Percentiles rank a stretch among this genome's conserved stretches.
phyloP scores from a whole-genome alignment of 768 basidiomycete species.

The Gloeostereum incarnatum region DNA sequence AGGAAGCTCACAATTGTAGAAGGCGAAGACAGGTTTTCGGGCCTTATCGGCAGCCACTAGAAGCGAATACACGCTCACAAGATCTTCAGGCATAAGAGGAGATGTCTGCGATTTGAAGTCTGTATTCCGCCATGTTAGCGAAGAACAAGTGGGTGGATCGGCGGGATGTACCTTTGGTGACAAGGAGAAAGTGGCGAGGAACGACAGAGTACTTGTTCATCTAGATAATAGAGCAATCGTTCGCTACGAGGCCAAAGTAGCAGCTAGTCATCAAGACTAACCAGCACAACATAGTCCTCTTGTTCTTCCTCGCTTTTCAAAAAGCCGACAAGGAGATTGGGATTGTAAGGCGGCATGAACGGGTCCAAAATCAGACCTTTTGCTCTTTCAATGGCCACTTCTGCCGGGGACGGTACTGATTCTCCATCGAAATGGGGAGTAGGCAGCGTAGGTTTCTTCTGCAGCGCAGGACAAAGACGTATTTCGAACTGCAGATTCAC shows the following conservation, averaged over 20 bases:
- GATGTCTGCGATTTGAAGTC: constrained; percentile 73
- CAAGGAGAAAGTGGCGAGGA: constrained; percentile 79
- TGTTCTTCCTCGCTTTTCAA: constrained; percentile 51
- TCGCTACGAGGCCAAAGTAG: background rate
- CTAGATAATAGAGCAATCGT: constrained; percentile 24
- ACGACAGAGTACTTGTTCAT: constrained; percentile 84
- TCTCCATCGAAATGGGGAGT: constrained; percentile 27
- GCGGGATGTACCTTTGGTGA: constrained; percentile 89
- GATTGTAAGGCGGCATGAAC: constrained; percentile 81
- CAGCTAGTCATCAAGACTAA: constrained; percentile 22
- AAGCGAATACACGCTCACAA: constrained; percentile 69
- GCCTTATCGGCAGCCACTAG: constrained; percentile 57
- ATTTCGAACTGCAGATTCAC: constrained; percentile 66
- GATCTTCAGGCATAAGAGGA: constrained; percentile 71
- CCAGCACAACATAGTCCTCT: constrained; percentile 61
- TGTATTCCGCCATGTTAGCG: constrained; percentile 14
- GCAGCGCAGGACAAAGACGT: constrained; percentile 75
- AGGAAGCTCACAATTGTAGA: constrained; percentile 73
- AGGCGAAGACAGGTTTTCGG: constrained; percentile 60
- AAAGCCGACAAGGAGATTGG: constrained; percentile 68
- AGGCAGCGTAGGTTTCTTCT: constrained; percentile 59
- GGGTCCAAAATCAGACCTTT: no score
- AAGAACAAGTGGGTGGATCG: constrained; percentile 7
- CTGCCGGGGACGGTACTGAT: constrained; percentile 15
- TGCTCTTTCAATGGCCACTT: no score